Evolutionary conservation across 2,329 filamentous ascomycete species (phyloP), one percentile per base, ranked within the genome.

Genomic region (Thyridium curvatum): DNA sequence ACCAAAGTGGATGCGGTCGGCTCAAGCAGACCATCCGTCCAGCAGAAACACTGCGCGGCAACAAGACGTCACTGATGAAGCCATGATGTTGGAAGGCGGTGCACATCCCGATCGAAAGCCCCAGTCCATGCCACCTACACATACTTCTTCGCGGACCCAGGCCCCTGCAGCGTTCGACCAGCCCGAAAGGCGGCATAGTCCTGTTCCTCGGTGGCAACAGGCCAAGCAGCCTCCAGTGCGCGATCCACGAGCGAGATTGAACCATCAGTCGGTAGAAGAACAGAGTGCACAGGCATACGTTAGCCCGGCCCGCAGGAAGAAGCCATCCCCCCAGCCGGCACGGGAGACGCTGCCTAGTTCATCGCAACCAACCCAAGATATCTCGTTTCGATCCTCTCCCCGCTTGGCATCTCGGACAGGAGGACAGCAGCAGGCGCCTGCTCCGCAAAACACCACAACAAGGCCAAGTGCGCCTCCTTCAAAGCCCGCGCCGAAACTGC

Each of bases 1-100:
- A 55, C 93, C 93, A 1, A 93, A 87, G 55, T 98, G 93, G 93
- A 95, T 98, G 91, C 81, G 84, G 51, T 84, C 90, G 41, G 74
- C 79, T 3, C 73, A 77, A 10, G 32, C 62, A 68, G 40, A 66
- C 71, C 3, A 63, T 60, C 29, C 47, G 54, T 50, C 32, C 26
- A 9, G 45, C 53, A 30, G 56, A 59, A 47, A 63, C 47, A 45
- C 8, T 10, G 15, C 12, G 14, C 29, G 37, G 31, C 34, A 37
- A 12, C 32, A 37, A 13, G 62, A 68, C 15, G 65, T 74, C 6
- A 87, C 84, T 1, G 77, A 86, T 45, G 84, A 88, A 64, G 89
- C 86, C 5, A 67, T 89, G 59, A 83, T 91, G 78, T 69, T 95
- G 3, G 88, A 94, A 52, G 69, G 72, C 18, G 78, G 79, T 17